Evolutionary conservation across 2,329 filamentous ascomycete species (phyloP).

Genomic region (Calonectria hongkongensis): DNA sequence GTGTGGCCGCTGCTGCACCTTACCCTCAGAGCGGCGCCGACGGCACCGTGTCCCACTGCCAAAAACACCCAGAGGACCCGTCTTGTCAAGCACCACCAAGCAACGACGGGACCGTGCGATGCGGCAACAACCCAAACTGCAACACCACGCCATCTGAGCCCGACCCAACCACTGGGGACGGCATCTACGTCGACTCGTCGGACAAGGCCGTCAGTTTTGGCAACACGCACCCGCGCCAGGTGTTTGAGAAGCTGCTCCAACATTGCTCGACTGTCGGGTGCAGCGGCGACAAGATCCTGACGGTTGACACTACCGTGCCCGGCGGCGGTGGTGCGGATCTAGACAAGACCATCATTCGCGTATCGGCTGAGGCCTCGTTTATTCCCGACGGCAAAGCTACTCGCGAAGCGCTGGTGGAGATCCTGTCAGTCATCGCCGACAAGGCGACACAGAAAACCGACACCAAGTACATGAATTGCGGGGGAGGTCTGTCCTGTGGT

Average conservation of each 20-base stretch:
- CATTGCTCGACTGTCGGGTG: not conserved
- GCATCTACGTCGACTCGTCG: constrained; percentile 5
- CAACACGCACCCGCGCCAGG: not conserved
- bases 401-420: not conserved
- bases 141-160: not conserved
- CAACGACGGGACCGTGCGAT: not conserved
- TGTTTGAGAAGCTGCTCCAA: not conserved
- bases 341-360: not conserved
- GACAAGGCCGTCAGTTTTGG: constrained; percentile 4
- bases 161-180: not conserved
- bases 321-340: not conserved
- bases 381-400: not conserved
- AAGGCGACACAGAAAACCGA: not conserved
- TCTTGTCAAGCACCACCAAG: not conserved
- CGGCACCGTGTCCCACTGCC: constrained; percentile 2
- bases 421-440: constrained; percentile 3
- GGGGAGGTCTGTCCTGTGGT: not conserved
- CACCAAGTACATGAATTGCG: not conserved
- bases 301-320: not conserved
- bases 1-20: not conserved
- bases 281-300: constrained; percentile 2
- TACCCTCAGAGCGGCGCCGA: not conserved
- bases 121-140: constrained; percentile 11
- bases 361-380: not conserved
- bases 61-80: not conserved